Conservation (phyloP, 345 rosid genomes). For the Cardamine resedifolia region DNA sequence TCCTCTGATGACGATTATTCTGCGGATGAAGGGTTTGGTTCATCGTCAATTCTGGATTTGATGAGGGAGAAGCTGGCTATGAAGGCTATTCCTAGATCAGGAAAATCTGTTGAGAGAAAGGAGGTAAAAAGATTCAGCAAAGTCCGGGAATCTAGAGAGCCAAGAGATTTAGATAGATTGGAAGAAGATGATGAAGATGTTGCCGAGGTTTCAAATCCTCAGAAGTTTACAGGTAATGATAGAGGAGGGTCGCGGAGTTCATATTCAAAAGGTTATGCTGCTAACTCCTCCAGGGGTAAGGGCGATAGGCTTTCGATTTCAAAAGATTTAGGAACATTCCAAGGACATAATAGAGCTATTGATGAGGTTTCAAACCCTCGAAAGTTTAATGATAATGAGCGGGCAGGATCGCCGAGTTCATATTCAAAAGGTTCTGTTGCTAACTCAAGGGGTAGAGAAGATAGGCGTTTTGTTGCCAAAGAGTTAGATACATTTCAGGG, state of each 20-base stretch:
- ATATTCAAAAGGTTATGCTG: slow-evolving; percentile 41
- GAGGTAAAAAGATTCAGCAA: slow-evolving; percentile 11
- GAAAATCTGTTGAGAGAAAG: slow-evolving; percentile 16
- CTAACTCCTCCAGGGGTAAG: slow-evolving; percentile 58
- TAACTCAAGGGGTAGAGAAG: slow-evolving; percentile 62
- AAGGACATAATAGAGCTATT: neutral
- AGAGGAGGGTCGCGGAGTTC: slow-evolving; percentile 34
- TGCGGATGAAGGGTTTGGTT: slow-evolving; percentile 30
- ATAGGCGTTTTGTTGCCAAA: slow-evolving; percentile 39
- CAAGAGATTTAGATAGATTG: slow-evolving; percentile 4
- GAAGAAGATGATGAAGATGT: slow-evolving; percentile 4
- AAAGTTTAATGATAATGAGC: slow-evolving; percentile 28
- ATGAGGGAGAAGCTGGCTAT: slow-evolving; percentile 35
- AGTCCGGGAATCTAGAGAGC: slow-evolving; percentile 19
- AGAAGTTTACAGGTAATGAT: slow-evolving; percentile 12
- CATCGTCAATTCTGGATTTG: slow-evolving; percentile 36
- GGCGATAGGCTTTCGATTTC: slow-evolving; percentile 41
- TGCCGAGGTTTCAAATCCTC: slow-evolving; percentile 12
- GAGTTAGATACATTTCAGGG: slow-evolving; percentile 15
- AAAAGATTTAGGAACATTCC: neutral
- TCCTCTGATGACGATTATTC: neutral
- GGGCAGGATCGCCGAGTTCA: slow-evolving; percentile 31
- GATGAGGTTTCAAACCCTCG: slow-evolving; percentile 22
- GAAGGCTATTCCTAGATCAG: slow-evolving; percentile 33
- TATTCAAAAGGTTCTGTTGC: slow-evolving; percentile 41